Conservation (phyloP, 768 basidiomycete species). For the Termitomyces sp. region DNA sequence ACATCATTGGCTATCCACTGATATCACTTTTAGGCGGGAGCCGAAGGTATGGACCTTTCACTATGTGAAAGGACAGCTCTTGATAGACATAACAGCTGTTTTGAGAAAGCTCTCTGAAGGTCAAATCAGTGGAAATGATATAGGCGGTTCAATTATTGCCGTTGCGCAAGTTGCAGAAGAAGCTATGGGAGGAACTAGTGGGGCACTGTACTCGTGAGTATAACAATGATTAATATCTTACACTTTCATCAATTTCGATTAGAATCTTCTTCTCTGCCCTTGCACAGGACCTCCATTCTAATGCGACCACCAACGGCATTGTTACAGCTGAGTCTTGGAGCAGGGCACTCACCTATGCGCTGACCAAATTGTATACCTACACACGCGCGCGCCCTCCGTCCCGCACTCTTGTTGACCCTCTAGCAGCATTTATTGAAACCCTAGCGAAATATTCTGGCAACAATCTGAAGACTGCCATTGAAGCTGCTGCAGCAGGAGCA, state of each 20-base stretch:
- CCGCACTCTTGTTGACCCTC: constrained; percentile 90
- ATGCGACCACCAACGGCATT: constrained; percentile 20
- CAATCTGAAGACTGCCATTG: constrained; percentile 50
- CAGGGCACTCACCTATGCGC: constrained; percentile 52
- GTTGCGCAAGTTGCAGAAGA: constrained; percentile 78
- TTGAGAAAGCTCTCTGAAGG: constrained; percentile 54
- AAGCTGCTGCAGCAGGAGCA: constrained; percentile 61
- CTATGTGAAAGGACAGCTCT: neutral
- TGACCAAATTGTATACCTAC: constrained; percentile 69
- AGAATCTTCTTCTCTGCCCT: constrained; percentile 92
- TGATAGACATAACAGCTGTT: constrained; percentile 42
- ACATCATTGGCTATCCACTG: neutral
- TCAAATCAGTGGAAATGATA: constrained; percentile 56
- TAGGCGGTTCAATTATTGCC: constrained; percentile 59
- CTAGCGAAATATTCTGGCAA: constrained; percentile 24
- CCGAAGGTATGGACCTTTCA: constrained; percentile 44
- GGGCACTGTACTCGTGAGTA: constrained; percentile 85
- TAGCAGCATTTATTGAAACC: constrained; percentile 68
- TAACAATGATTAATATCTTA: neutral
- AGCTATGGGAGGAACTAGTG: constrained; percentile 89
- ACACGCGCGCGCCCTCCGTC: constrained; percentile 88
- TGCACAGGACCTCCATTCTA: constrained; percentile 63
- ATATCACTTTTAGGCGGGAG: constrained; percentile 50
- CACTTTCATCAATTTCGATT: constrained; percentile 1
- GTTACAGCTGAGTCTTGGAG: constrained; percentile 60